Evolutionary conservation across 1,139 yeast genomes (phyloP).

Genomic region (Debaryomycetaceae sp.): DNA sequence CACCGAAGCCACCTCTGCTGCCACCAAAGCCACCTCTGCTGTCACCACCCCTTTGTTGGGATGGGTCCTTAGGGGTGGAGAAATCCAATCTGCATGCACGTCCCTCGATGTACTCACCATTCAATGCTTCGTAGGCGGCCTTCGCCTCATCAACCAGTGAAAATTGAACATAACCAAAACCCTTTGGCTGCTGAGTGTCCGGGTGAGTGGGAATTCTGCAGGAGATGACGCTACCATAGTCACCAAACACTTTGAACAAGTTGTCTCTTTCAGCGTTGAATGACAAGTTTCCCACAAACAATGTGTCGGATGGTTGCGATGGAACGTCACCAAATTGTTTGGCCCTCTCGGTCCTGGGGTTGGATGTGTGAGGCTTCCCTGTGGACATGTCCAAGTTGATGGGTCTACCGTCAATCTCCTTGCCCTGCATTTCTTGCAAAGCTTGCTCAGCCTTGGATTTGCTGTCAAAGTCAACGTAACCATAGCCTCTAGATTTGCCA

Average conservation of each 20-base stretch:
- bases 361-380: constrained; percentile 62
- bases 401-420: constrained; percentile 95
- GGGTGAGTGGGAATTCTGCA: constrained; percentile 97
- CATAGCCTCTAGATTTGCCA: constrained; percentile 96
- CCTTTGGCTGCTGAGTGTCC: constrained; percentile 98
- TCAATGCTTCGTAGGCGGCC: constrained; percentile 80
- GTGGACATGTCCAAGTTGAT: constrained; percentile 90
- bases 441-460: constrained; percentile 83
- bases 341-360: constrained; percentile 70
- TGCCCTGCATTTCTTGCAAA: constrained; percentile 80
- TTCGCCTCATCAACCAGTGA: constrained; percentile 84
- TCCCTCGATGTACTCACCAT: constrained; percentile 86
- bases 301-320: constrained; percentile 90
- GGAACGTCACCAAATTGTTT: constrained; percentile 83
- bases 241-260: constrained; percentile 67
- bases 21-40: constrained; percentile 18
- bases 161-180: constrained; percentile 96
- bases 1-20: constrained; percentile 41
- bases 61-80: constrained; percentile 80
- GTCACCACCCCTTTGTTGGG: constrained; percentile 19
- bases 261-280: constrained; percentile 82
- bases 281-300: constrained; percentile 92
- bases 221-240: constrained; percentile 75
- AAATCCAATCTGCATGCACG: constrained; percentile 93
- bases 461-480: constrained; percentile 89